Evolutionary conservation across 2,329 filamentous ascomycete species (phyloP), one percentile per base, ranked within the genome.

Genomic region (Pestalotiopsis sp.): DNA sequence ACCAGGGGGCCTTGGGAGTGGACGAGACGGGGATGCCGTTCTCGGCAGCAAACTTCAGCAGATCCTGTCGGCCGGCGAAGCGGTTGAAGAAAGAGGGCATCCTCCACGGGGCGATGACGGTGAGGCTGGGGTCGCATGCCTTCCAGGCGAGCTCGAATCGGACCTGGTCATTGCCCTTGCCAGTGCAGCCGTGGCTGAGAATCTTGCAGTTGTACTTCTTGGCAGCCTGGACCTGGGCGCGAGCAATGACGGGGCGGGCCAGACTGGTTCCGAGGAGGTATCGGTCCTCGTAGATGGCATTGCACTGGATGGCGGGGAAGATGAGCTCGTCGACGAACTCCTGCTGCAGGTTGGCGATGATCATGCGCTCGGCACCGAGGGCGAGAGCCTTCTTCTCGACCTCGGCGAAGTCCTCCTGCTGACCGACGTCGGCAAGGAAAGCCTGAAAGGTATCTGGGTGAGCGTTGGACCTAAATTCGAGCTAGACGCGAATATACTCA

Each of bases 271-370:
- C 88, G 71, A 80, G 75, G 57, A 83, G 80, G 70, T 80, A 79
- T 59, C 69, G 69, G 57, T 74, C 70, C 59, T 94, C 89, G 78
- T 90, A 92, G 79, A 90, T 88, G 71, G 89, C 89, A 73, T 67
- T 74, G 87, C 90, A 93, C 81, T 93, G 91, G 72, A 96, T 88
- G 70, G 93, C 93, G 66, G 88, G 91, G 87, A 91, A 95, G 85
- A 91, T 92, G 59, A 96, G 86, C 83, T 95, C 88, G 75, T 94
- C 91, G 73, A 70, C 69, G 2, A 70, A 67, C 36, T 68, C 91
- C 74, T 86, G 85, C 75, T 90, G 89, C 67, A 95, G 86, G 79
- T 96, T 88, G 71, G 85, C 82, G 72, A 90, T 85, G 72, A 87
- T 79, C 80, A 91, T 88, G 80, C 89, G 87, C 81, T 87, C 83